Evolutionary conservation across 2,329 filamentous ascomycete species (phyloP).

Genomic region (Stagonosporopsis rhizophila): DNA sequence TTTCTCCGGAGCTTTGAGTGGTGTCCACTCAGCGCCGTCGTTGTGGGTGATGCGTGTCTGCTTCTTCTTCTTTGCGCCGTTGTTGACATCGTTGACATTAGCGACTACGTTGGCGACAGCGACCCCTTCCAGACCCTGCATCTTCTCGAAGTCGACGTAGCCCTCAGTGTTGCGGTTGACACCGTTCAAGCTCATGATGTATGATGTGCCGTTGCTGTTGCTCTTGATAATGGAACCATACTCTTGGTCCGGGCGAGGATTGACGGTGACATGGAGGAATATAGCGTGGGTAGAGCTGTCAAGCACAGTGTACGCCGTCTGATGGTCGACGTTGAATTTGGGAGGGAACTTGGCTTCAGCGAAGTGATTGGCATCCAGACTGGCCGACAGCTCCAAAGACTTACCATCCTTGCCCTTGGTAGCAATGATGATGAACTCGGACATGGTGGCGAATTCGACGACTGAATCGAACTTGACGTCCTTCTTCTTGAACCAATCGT

Average conservation of each 20-base stretch:
- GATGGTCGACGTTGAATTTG: constrained; percentile 79
- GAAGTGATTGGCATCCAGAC: constrained; percentile 82
- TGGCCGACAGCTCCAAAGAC: constrained; percentile 78
- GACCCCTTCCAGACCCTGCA: constrained; percentile 89
- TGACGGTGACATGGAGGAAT: constrained; percentile 90
- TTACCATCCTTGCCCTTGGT: constrained; percentile 69
- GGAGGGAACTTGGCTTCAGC: constrained; percentile 84
- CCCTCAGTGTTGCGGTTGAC: constrained; percentile 81
- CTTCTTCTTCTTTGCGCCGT: constrained; percentile 75
- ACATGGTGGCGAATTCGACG: constrained; percentile 90
- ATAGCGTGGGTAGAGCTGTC: constrained; percentile 94
- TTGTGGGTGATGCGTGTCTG: constrained; percentile 96
- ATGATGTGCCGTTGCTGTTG: constrained; percentile 97
- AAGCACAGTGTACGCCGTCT: constrained; percentile 88
- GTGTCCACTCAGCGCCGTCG: constrained; percentile 87
- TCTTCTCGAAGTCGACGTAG: constrained; percentile 96
- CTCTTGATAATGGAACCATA: constrained; percentile 95
- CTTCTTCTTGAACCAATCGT: constrained; percentile 77
- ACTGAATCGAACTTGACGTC: constrained; percentile 72
- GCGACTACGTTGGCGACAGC: constrained; percentile 83
- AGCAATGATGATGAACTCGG: constrained; percentile 93
- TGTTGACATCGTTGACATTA: constrained; percentile 71
- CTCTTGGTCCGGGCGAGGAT: constrained; percentile 67
- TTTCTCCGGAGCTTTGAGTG: constrained; percentile 73
- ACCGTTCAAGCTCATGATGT: constrained; percentile 79